Conservation (phyloP, 2,329 filamentous ascomycete species). For the Colletotrichum sp. region DNA sequence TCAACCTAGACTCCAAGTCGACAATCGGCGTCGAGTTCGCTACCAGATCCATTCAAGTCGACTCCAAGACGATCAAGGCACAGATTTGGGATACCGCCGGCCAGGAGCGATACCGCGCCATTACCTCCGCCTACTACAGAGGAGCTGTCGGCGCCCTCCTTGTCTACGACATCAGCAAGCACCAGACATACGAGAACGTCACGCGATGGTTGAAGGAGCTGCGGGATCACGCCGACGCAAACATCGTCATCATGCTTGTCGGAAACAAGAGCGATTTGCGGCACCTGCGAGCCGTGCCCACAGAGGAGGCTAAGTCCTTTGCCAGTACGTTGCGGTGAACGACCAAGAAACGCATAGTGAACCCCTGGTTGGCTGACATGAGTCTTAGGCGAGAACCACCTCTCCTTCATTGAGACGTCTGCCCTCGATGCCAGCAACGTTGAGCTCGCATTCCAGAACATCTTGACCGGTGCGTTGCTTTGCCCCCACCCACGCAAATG, state of each 20-base stretch:
- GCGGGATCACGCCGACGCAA: slow-evolving; percentile 95
- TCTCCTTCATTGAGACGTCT: slow-evolving; percentile 99
- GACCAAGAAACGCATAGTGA: neutral
- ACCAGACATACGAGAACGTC: slow-evolving; percentile 99
- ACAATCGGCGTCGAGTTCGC: slow-evolving; percentile 99
- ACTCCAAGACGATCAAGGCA: slow-evolving; percentile 99
- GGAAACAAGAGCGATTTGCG: slow-evolving; percentile 99
- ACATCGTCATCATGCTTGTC: slow-evolving; percentile 99
- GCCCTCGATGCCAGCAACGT: slow-evolving; percentile 99
- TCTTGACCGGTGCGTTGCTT: slow-evolving; percentile 82
- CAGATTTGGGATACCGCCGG: slow-evolving; percentile 99
- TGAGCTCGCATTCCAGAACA: slow-evolving; percentile 99
- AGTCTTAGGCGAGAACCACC: slow-evolving; percentile 85
- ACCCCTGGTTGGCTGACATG: slow-evolving; percentile 2
- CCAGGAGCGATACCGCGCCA: slow-evolving; percentile 98
- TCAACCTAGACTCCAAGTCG: slow-evolving; percentile 99
- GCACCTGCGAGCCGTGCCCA: slow-evolving; percentile 94
- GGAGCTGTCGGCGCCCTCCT: slow-evolving; percentile 96
- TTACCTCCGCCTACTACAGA: slow-evolving; percentile 98
- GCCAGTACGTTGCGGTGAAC: slow-evolving; percentile 69
- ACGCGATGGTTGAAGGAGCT: slow-evolving; percentile 99
- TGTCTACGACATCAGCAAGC: slow-evolving; percentile 99
- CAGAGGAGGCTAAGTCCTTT: slow-evolving; percentile 97
- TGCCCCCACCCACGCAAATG: neutral
- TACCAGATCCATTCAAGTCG: slow-evolving; percentile 97